Evolutionary conservation across 1,139 yeast species (phyloP), one percentile per base, ranked within the genome.

Genomic region (Starmera stellimalicola): DNA sequence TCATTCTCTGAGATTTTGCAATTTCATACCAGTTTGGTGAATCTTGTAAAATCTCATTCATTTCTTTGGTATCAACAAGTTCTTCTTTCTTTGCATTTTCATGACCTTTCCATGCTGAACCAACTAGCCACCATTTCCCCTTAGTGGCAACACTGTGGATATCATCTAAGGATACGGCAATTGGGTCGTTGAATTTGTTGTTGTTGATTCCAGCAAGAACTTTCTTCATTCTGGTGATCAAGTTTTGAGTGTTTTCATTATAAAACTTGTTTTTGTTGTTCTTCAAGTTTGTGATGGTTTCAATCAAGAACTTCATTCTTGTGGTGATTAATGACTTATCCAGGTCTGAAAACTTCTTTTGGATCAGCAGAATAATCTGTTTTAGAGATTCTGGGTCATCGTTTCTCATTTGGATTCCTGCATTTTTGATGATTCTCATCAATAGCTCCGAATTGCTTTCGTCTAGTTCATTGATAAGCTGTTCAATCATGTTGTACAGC

Each of bases 121-220:
- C 98, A 25, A 93, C 88, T 29, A 91, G 65, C 99, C 98, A 93
- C 99, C 99, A 93, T 56, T 88, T 91, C 36, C 98, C 98, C 42
- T 77, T 72, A 0, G 78, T 72, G 10, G 77, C 83, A 19, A 84
- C 69, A 41, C 73, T 74, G 33, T 73, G 74, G 37, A 93, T 87
- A 59, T 93, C 99, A 32, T 74, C 78, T 23, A 93, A 62, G 3
- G 85, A 65, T 1, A 91, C 97, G 46, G 83, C 87, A 22, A 93
- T 65, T 2, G 98, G 84, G 35, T 91, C 98, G 26, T 64, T 62
- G 29, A 62, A 57, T 32, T 67, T 63, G 25, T 65, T 61, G 18
- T 68, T 54, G 24, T 63, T 60, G 18, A 70, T 56, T n/a, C 50
- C 51, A 0, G 70, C 79, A 25, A 88, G 55, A 35, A 70, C 70